Base-by-base conservation (phyloP, 371 early-diverging fungal genomes). In the Mortierella sp. region DNA sequence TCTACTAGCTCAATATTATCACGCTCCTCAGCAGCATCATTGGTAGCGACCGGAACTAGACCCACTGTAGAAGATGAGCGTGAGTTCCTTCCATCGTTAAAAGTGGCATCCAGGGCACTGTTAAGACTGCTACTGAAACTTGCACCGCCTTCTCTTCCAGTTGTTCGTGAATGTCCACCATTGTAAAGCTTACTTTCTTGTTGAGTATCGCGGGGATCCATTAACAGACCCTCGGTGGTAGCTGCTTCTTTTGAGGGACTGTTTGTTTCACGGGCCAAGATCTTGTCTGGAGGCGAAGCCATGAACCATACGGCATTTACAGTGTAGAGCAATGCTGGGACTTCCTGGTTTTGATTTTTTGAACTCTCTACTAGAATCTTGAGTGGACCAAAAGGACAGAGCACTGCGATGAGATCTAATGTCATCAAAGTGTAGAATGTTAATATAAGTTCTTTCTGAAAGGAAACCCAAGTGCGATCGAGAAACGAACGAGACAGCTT, bases 341-440 rank as follows among this genome's bases (percentile, higher is more conserved):
- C 90, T 74, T 93, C 93, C 31, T 89, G 88, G 65, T 94, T 88
- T 45, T 94, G 88, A 22, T 70, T 84, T 69, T 89, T 86, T 9
- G 94, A 90, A 56, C 91, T 90, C 80, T 96, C 94, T 60, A 96
- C 88, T 9, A 96, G 77, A 31, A 94, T 83, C n/a, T 93, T 89
- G 26, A 96, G 87, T 7, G 96, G 96, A n/a, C 96, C 96, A 87
- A 91, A 95, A 4, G 96, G 96, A 79, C 94, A 94, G 0, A 96
- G 85, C 8, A 96, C 96, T 2, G 96, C 96, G 69, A 96, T 89
- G 63, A 96, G 83, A 84, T 96, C 94, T 93, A 76, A 7, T 3
- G 51, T n/a, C 28, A 37, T 49, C 23, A n/a, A n/a, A 23, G 28
- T 3, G 43, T 26, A 2, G 15, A 19, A 42, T 26, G 35, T 7